These are phyloP conservation scores for Xanthoconium stramineum DNA, from an alignment of 768 basidiomycete species.

Conservation along the genomic window DNA sequence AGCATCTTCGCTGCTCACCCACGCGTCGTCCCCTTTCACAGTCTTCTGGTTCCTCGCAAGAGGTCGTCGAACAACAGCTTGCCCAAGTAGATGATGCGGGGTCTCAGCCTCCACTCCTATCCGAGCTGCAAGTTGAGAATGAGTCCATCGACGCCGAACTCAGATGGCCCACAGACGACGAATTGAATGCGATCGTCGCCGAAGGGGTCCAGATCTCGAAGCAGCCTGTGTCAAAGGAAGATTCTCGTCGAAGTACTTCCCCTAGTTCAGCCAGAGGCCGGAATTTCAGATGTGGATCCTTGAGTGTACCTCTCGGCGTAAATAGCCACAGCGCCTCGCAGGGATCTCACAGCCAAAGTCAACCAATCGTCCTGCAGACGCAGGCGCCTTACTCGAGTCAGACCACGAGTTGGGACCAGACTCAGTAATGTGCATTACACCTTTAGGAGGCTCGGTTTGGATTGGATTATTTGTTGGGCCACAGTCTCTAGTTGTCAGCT, in stretches of 20 bases:
- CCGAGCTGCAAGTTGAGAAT: conserved; percentile 1
- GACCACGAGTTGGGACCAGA: conserved; percentile 25
- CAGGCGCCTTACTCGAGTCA: conserved; percentile 57
- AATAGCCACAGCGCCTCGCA: conserved; percentile 4
- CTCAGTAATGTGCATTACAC: conserved; percentile 17
- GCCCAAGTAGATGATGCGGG: conserved; percentile 37
- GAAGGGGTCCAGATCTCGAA: background rate
- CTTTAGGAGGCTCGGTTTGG: background rate
- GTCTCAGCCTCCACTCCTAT: background rate
- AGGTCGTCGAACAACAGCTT: conserved; percentile 47
- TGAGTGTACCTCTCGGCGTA: conserved; percentile 15
- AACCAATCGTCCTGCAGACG: conserved; percentile 41
- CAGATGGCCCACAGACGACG: conserved; percentile 28
- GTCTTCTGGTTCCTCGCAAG: conserved; percentile 37
- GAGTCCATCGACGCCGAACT: conserved; percentile 20
- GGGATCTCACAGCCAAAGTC: conserved; percentile 25
- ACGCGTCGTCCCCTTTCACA: conserved; percentile 15
- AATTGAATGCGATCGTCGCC: background rate
- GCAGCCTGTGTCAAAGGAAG: background rate
- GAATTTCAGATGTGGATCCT: conserved; percentile 19
- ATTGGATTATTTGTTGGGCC: background rate
- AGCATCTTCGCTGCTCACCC: conserved; percentile 1
- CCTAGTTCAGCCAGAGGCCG: conserved; percentile 10
- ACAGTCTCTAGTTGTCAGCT: background rate
- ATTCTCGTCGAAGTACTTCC: background rate